Evolutionary conservation across 2,329 filamentous ascomycete genomes (phyloP).

Genomic region (Aspergillus sp.): DNA sequence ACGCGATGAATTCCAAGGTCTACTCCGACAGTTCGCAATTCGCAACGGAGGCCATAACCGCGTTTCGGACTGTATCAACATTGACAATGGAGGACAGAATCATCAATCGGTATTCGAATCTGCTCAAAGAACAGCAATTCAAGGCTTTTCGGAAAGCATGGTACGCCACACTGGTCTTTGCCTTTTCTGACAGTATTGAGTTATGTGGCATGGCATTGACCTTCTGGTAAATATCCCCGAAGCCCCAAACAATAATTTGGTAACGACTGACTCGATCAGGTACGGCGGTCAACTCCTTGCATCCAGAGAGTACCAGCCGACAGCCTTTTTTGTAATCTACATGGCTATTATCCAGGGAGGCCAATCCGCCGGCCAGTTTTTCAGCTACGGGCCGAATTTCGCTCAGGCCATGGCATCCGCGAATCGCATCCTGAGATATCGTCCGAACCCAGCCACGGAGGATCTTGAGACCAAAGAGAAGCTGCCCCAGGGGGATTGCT

Average conservation of each 20-base stretch:
- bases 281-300: slow-evolving; percentile 60
- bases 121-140: slow-evolving; percentile 57
- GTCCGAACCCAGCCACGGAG: slow-evolving; percentile 5
- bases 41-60: slow-evolving; percentile 67
- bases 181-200: slow-evolving; percentile 63
- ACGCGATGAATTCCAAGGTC: slow-evolving; percentile 62
- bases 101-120: slow-evolving; percentile 53
- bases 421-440: slow-evolving; percentile 30
- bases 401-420: slow-evolving; percentile 35
- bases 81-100: slow-evolving; percentile 67
- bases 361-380: slow-evolving; percentile 62
- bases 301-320: slow-evolving; percentile 42
- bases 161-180: slow-evolving; percentile 61
- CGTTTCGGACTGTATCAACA: slow-evolving; percentile 67
- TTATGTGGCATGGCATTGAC: slow-evolving; percentile 59
- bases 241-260: not conserved
- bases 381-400: slow-evolving; percentile 60
- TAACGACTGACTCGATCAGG: slow-evolving; percentile 38
- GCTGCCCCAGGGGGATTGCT: not conserved
- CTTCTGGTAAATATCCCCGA: slow-evolving; percentile 45
- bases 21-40: slow-evolving; percentile 71
- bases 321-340: slow-evolving; percentile 56
- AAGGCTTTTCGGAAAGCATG: slow-evolving; percentile 58
- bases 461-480: not conserved
- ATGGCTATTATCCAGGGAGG: slow-evolving; percentile 64